Evolutionary conservation across 164 flowering plant species (phyloP).

Genomic region (Kingdonia uniflora): DNA sequence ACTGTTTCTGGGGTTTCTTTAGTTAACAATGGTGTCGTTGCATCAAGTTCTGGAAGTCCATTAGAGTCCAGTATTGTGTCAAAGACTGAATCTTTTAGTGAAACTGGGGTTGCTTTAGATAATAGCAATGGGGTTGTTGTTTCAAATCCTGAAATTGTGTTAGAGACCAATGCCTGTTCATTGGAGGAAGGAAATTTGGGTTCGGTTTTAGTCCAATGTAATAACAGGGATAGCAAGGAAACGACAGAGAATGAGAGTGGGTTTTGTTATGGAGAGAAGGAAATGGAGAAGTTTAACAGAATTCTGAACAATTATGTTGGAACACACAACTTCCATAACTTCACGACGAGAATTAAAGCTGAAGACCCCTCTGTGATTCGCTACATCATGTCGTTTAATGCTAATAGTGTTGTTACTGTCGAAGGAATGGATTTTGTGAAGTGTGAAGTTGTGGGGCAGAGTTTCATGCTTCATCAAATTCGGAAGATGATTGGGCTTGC

Average conservation of each 20-base stretch:
- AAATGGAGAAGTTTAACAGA: constrained; percentile 71
- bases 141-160: constrained; percentile 4
- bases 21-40: too few relatives aligned
- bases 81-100: background rate
- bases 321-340: constrained; percentile 90
- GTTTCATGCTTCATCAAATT: constrained; percentile 99
- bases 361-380: constrained; percentile 81
- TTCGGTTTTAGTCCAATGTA: background rate
- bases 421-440: constrained; percentile 88
- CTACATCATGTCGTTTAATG: constrained; percentile 73
- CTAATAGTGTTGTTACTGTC: constrained; percentile 38
- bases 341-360: constrained; percentile 82
- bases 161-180: constrained; percentile 6
- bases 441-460: constrained; percentile 97
- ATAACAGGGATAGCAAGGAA: constrained; percentile 17
- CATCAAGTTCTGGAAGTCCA: background rate
- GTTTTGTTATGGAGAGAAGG: constrained; percentile 67
- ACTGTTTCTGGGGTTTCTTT: constrained; percentile 1
- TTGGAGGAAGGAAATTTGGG: constrained; percentile 9
- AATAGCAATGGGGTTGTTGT: constrained; percentile 12
- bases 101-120: background rate
- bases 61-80: background rate
- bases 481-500: constrained; percentile 95
- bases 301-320: constrained; percentile 65
- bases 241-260: constrained; percentile 16